Conservation (phyloP, 306 rosid species). For the Albizia julibrissin region DNA sequence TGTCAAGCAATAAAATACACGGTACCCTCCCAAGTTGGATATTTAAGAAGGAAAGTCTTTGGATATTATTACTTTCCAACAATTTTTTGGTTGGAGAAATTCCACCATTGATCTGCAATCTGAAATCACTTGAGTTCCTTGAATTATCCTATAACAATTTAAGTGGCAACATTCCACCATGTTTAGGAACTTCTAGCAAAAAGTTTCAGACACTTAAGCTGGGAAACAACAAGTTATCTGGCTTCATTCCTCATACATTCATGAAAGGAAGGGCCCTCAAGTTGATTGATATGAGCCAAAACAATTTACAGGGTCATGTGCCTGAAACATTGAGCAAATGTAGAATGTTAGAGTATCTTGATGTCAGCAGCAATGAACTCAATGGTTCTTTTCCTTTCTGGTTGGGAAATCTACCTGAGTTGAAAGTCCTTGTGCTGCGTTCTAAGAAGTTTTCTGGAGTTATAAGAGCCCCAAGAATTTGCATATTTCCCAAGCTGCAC, state of each 20-base stretch:
- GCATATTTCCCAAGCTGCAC: conserved; percentile 26
- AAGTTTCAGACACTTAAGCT: neutral
- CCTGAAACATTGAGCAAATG: conserved; percentile 36
- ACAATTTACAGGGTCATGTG: conserved; percentile 40
- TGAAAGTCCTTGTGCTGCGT: conserved; percentile 13
- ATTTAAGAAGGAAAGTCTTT: neutral
- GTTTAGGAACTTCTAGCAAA: conserved; percentile 25
- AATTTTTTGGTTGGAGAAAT: conserved; percentile 25
- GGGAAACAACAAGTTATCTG: conserved; percentile 14
- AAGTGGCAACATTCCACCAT: conserved; percentile 22
- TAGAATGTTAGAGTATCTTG: conserved; percentile 23
- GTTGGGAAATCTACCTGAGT: conserved; percentile 37
- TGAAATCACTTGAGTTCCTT: conserved; percentile 10
- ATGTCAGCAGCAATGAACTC: conserved; percentile 20
- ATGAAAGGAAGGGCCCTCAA: neutral
- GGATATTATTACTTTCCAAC: fast-evolving
- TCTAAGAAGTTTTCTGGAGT: conserved; percentile 4
- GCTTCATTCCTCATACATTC: conserved; percentile 26
- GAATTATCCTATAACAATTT: conserved; percentile 27
- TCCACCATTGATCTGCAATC: conserved; percentile 29
- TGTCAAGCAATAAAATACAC: no score
- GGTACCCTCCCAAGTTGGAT: neutral
- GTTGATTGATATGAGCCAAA: conserved; percentile 16
- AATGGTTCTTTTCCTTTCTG: conserved; percentile 50
- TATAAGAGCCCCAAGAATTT: neutral